A percentile compares a stretch with the other conserved stretches of the same genome.
Evolutionary conservation across 2,329 filamentous ascomycete species (phyloP).

Genomic region (Lanzia echinophila): DNA sequence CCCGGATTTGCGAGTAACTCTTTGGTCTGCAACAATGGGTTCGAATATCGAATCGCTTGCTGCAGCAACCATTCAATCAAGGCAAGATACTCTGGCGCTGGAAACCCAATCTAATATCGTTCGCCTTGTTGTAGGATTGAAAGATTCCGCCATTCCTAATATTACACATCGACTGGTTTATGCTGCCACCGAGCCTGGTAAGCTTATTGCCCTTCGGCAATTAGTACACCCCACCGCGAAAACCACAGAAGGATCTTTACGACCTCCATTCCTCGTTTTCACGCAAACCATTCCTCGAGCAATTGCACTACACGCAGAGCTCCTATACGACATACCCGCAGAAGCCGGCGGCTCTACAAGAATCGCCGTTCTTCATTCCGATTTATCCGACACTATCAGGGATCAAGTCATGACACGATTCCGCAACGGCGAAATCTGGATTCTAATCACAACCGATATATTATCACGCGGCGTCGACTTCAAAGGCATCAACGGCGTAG

Average conservation of each 20-base stretch:
- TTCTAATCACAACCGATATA: slow-evolving; percentile 92
- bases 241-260: slow-evolving; percentile 49
- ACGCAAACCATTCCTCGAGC: slow-evolving; percentile 93
- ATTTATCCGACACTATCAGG: slow-evolving; percentile 69
- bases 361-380: slow-evolving; percentile 85
- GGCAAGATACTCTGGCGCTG: slow-evolving; percentile 37
- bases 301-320: slow-evolving; percentile 77
- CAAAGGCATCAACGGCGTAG: slow-evolving; percentile 86
- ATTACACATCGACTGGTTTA: slow-evolving; percentile 85
- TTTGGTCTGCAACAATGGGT: slow-evolving; percentile 97
- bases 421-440: slow-evolving; percentile 88
- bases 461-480: slow-evolving; percentile 92
- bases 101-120: slow-evolving; percentile 50
- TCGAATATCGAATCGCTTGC: slow-evolving; percentile 82
- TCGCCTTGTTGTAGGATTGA: slow-evolving; percentile 88
- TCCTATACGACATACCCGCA: slow-evolving; percentile 88
- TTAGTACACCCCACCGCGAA: slow-evolving; percentile 69
- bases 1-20: slow-evolving; percentile 62
- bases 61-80: slow-evolving; percentile 56
- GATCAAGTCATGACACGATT: slow-evolving; percentile 82
- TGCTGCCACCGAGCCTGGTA: slow-evolving; percentile 87
- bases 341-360: slow-evolving; percentile 78
- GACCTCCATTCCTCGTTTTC: slow-evolving; percentile 90
- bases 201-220: slow-evolving; percentile 84
- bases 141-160: slow-evolving; percentile 91